These are phyloP conservation scores for Lycium ferocissimum DNA, from an alignment of 257 asterid species.

Conservation along the genomic window DNA sequence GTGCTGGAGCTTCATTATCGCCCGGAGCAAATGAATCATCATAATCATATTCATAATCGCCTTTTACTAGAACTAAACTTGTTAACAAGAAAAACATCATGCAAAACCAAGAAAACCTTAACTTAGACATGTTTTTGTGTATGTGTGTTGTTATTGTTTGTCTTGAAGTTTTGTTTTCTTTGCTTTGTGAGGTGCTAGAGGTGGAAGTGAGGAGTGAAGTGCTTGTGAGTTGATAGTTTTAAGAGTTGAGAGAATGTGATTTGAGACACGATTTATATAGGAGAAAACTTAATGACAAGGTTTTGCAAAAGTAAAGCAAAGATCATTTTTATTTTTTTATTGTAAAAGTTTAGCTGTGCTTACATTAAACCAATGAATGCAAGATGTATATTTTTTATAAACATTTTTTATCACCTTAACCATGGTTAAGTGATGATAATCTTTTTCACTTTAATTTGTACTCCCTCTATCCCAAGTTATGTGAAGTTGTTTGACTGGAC, in stretches of 20 bases:
- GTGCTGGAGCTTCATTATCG: not conserved
- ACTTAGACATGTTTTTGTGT: not conserved
- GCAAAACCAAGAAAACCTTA: slow-evolving; percentile 4
- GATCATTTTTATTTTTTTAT: not conserved
- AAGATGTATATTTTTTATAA: not conserved
- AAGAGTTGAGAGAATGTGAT: not conserved
- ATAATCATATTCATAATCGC: not conserved
- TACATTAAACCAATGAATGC: not conserved
- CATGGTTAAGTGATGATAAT: not conserved
- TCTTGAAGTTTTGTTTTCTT: not conserved
- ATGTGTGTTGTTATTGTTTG: not conserved
- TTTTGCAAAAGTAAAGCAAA: not conserved
- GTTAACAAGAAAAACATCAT: not conserved
- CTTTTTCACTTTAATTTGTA: not conserved
- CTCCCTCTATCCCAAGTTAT: too few species aligned
- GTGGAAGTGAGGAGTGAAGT: not conserved
- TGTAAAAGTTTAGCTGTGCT: not conserved
- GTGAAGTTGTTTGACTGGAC: too few species aligned
- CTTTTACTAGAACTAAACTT: not conserved
- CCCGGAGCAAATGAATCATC: slow-evolving; percentile 19
- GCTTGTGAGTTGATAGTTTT: not conserved
- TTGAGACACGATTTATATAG: not conserved
- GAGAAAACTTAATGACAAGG: not conserved
- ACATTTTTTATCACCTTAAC: not conserved
- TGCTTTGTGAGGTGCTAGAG: not conserved